A percentile compares a stretch with the other conserved stretches of the same genome.
phyloP scores from a whole-genome alignment of 805 yeast species.

The Kregervanrija delftensis region DNA sequence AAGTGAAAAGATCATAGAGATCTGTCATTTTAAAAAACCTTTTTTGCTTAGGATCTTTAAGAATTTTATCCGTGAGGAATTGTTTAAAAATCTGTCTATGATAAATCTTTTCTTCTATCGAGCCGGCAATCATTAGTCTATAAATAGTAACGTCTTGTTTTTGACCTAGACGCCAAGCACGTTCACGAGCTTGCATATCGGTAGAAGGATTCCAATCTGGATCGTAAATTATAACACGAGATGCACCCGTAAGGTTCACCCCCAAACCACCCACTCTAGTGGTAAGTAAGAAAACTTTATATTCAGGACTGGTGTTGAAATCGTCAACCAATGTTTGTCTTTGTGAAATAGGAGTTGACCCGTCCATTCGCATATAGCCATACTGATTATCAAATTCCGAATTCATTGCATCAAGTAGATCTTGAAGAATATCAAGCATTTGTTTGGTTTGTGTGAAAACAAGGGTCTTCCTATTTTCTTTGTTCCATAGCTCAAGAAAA shows the following conservation, averaged over 20 bases:
- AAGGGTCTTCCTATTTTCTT: slow-evolving; percentile 70
- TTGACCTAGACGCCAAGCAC: slow-evolving; percentile 97
- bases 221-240: slow-evolving; percentile 86
- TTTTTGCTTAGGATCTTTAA: slow-evolving; percentile 92
- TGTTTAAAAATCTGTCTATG: slow-evolving; percentile 97
- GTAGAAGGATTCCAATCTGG: slow-evolving; percentile 99
- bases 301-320: slow-evolving; percentile 57
- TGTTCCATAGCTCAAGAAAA: slow-evolving; percentile 66
- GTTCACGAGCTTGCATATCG: slow-evolving; percentile 91
- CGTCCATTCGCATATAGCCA: slow-evolving; percentile 83
- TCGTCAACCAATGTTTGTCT: slow-evolving; percentile 77
- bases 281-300: slow-evolving; percentile 70
- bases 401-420: slow-evolving; percentile 42
- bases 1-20: slow-evolving; percentile 77
- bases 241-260: slow-evolving; percentile 90
- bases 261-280: slow-evolving; percentile 97
- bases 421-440: slow-evolving; percentile 84
- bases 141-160: slow-evolving; percentile 87
- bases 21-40: slow-evolving; percentile 91
- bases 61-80: slow-evolving; percentile 82
- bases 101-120: slow-evolving; percentile 94
- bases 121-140: slow-evolving; percentile 86
- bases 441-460: slow-evolving; percentile 92
- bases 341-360: slow-evolving; percentile 71
- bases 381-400: slow-evolving; percentile 24